Evolutionary conservation across 768 basidiomycete genomes (phyloP).

Genomic region (Asterophora parasitica): DNA sequence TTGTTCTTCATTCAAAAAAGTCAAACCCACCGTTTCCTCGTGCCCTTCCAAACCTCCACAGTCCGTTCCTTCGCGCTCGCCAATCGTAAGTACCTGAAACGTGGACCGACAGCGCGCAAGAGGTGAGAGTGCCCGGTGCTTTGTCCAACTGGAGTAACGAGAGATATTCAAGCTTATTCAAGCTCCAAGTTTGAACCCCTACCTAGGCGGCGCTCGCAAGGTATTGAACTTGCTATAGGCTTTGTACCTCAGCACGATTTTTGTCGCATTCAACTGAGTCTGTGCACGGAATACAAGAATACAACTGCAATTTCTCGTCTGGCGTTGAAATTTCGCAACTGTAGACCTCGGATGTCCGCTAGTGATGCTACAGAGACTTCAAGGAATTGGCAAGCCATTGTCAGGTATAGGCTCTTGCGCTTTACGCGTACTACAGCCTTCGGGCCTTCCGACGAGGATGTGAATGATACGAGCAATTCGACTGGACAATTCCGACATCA

Average conservation of each 20-base stretch:
- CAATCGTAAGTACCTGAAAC: background rate
- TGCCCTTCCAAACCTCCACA: background rate
- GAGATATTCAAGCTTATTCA: background rate
- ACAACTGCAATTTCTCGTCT: too few relatives aligned
- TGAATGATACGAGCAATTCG: too few relatives aligned
- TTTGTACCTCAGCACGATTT: conserved; percentile 1
- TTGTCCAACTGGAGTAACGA: background rate
- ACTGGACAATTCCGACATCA: too few relatives aligned
- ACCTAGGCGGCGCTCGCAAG: too few relatives aligned
- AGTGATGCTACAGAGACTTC: too few relatives aligned
- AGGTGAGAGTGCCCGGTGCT: background rate
- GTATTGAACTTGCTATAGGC: background rate
- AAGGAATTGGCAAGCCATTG: too few relatives aligned
- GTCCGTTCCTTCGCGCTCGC: background rate
- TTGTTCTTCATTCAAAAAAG: background rate
- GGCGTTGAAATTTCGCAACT: background rate
- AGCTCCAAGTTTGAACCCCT: background rate
- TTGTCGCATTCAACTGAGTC: too few relatives aligned
- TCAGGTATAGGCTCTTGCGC: too few relatives aligned
- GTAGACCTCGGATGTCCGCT: background rate
- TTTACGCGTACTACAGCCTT: too few relatives aligned
- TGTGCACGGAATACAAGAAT: too few relatives aligned
- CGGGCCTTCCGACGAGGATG: too few relatives aligned
- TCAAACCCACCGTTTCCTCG: background rate
- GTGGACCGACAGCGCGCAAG: background rate